phyloP scores from a whole-genome alignment of 163 green algal genomes.

The Chlorella variabilis region DNA sequence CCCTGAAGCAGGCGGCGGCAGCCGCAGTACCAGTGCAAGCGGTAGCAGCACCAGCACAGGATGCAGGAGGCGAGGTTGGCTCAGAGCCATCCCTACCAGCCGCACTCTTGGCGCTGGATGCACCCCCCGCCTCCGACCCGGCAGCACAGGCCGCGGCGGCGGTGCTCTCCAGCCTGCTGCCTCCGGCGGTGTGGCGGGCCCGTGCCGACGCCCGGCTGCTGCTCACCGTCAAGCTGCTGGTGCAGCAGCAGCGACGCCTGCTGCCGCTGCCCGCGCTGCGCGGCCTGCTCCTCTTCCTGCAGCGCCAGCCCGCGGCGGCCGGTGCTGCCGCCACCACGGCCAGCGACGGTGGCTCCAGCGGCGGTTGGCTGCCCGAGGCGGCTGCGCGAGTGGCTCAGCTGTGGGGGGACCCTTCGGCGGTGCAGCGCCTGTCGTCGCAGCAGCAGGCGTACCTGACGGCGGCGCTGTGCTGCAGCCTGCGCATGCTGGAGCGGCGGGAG shows the following conservation, averaged over 20 bases:
- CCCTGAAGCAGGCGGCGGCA: conserved; percentile 35
- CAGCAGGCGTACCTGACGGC: conserved; percentile 58
- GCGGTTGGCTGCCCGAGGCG: background rate
- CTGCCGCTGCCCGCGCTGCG: conserved; percentile 26
- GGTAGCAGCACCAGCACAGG: background rate
- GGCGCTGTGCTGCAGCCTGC: conserved; percentile 44
- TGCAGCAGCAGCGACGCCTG: conserved; percentile 8
- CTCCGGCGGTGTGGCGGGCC: background rate
- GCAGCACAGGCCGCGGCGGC: background rate
- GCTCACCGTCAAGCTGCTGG: conserved; percentile 38
- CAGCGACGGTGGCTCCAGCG: background rate
- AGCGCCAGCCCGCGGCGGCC: background rate
- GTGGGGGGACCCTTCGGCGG: conserved; percentile 44
- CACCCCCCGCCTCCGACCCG: background rate
- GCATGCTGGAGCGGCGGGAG: background rate
- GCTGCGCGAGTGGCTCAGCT: conserved; percentile 38
- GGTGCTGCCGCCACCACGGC: background rate
- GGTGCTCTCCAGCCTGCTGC: conserved; percentile 5
- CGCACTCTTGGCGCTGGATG: background rate
- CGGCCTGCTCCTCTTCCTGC: conserved; percentile 36
- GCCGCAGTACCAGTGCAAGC: background rate
- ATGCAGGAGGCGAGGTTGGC: background rate
- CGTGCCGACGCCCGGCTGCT: conserved; percentile 34
- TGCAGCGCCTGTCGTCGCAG: conserved; percentile 41
- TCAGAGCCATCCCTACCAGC: no score